A percentile compares a stretch with the other conserved stretches of the same genome.
These are phyloP conservation scores for Mycena vulgaris DNA, from an alignment of 768 basidiomycete genomes.

Conservation along the genomic window DNA sequence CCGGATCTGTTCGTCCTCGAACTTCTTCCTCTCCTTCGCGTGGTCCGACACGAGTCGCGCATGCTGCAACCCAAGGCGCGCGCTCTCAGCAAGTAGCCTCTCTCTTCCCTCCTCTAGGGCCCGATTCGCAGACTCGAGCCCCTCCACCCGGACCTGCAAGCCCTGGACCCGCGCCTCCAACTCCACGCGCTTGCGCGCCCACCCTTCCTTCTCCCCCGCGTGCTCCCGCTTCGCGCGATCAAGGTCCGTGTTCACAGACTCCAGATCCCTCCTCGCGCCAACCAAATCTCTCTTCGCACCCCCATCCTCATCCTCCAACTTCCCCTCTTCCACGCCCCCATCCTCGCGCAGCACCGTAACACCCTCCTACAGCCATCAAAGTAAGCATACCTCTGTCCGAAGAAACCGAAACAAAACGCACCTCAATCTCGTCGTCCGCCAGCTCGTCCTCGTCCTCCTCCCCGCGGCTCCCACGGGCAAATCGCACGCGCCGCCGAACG, in stretches of 20 bases:
- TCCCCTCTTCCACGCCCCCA: neutral
- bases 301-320: neutral
- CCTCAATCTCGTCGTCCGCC: neutral
- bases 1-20: neutral
- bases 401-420: neutral
- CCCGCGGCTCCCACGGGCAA: no score
- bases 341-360: neutral
- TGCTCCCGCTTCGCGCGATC: neutral
- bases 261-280: neutral
- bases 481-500: no score
- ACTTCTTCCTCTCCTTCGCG: neutral
- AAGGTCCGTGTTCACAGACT: neutral
- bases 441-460: constrained; percentile 10
- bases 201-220: neutral
- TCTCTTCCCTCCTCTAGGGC: neutral
- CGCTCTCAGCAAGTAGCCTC: neutral
- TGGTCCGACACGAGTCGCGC: no score
- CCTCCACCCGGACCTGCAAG: neutral
- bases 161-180: neutral
- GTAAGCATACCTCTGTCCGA: no score
- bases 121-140: neutral
- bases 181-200: neutral
- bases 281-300: neutral
- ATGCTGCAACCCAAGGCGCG: no score
- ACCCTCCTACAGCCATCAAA: no score